phyloP scores from a whole-genome alignment of 257 asterid species.

The Plantago ovata region DNA sequence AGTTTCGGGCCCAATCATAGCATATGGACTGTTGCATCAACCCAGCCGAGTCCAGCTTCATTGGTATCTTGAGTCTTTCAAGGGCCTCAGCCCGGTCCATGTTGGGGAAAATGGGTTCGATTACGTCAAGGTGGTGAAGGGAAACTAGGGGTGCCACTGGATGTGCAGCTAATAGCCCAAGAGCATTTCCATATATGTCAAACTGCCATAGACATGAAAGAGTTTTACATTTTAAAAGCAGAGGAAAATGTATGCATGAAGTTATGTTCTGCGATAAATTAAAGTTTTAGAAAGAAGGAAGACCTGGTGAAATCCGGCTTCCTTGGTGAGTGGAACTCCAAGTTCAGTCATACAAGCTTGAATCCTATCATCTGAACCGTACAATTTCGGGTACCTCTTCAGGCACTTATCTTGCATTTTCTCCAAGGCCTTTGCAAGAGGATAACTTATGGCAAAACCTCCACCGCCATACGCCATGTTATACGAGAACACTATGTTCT shows the following conservation, averaged over 20 bases:
- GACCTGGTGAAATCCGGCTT: slow-evolving; percentile 75
- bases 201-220: slow-evolving; percentile 30
- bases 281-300: neutral
- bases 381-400: slow-evolving; percentile 59
- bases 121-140: slow-evolving; percentile 61
- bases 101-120: slow-evolving; percentile 62
- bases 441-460: slow-evolving; percentile 67
- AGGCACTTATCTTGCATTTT: slow-evolving; percentile 62
- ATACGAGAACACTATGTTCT: slow-evolving; percentile 55
- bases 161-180: slow-evolving; percentile 62
- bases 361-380: slow-evolving; percentile 66
- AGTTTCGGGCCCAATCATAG: slow-evolving; percentile 35
- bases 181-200: slow-evolving; percentile 61
- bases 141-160: slow-evolving; percentile 55
- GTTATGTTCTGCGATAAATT: neutral
- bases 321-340: slow-evolving; percentile 71
- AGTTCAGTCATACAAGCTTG: slow-evolving; percentile 84
- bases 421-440: slow-evolving; percentile 58
- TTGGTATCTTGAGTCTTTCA: slow-evolving; percentile 31
- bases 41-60: slow-evolving; percentile 49
- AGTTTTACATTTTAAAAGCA: neutral
- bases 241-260: too few species aligned
- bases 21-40: slow-evolving; percentile 68
- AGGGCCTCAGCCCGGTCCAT: slow-evolving; percentile 36
- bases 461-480: slow-evolving; percentile 79